Percentiles rank a stretch among this genome's conserved stretches.
Evolutionary conservation across 176 grass and related monocot species (phyloP).

Genomic region (Hordeum vulgare): DNA sequence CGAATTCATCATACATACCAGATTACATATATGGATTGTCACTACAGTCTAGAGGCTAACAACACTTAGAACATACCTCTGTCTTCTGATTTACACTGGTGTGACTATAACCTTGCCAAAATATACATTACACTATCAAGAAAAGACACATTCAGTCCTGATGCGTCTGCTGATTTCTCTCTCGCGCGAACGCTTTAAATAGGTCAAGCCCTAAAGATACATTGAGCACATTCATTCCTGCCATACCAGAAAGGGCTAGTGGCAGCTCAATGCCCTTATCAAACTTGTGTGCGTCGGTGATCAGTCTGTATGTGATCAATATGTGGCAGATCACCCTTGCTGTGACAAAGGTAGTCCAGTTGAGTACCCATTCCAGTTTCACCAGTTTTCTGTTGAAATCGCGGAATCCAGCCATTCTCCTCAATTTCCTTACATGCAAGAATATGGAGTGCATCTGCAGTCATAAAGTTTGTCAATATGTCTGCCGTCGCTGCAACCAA

Average conservation of each 20-base stretch:
- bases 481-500: neutral
- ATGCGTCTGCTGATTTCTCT: constrained; percentile 64
- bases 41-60: neutral
- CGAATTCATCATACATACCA: neutral
- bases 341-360: constrained; percentile 69
- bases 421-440: constrained; percentile 81
- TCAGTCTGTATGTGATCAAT: constrained; percentile 74
- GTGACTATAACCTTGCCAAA: constrained; percentile 19
- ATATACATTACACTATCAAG: constrained; percentile 14
- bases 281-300: constrained; percentile 80
- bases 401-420: constrained; percentile 69
- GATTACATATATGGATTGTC: neutral
- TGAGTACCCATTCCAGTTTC: constrained; percentile 83
- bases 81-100: constrained; percentile 1
- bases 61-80: constrained; percentile 27
- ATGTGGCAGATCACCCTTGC: constrained; percentile 67
- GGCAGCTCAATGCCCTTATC: constrained; percentile 76
- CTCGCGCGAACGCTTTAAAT: constrained; percentile 52
- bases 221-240: constrained; percentile 90
- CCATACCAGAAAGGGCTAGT: constrained; percentile 84
- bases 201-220: constrained; percentile 77
- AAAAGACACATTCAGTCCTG: constrained; percentile 39
- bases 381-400: constrained; percentile 53
- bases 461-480: constrained; percentile 14
- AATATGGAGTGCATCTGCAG: constrained; percentile 89